phyloP scores from a whole-genome alignment of 345 rosid species.

The Sonneratia caseolaris region DNA sequence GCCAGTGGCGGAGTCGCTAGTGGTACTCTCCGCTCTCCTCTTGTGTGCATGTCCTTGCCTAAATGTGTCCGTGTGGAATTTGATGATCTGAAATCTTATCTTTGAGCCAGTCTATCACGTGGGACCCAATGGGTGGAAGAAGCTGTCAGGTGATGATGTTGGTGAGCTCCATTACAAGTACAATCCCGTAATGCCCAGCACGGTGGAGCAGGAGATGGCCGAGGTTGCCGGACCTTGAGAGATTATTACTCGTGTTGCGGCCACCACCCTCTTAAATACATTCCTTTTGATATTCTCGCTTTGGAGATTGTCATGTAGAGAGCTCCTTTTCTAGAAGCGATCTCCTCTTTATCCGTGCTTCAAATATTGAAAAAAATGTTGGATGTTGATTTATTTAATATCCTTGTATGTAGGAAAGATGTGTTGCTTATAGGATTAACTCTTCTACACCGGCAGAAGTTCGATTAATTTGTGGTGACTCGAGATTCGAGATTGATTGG shows the following conservation, averaged over 20 bases:
- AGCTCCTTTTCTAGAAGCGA: not conserved
- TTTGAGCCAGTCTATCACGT: slow-evolving; percentile 68
- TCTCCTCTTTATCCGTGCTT: not conserved
- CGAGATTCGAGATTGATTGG: not conserved
- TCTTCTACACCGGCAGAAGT: too few species aligned
- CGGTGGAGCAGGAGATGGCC: slow-evolving; percentile 81
- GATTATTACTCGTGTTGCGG: not conserved
- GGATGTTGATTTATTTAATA: not conserved
- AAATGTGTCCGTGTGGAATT: not conserved
- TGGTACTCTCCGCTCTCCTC: slow-evolving; percentile 36
- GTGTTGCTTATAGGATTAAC: too few species aligned
- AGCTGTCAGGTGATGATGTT: slow-evolving; percentile 93
- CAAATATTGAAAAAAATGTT: not conserved
- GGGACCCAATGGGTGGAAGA: slow-evolving; percentile 93
- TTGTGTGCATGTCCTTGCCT: not conserved
- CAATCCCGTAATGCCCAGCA: slow-evolving; percentile 50
- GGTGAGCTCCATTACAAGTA: slow-evolving; percentile 88
- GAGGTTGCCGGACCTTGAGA: slow-evolving; percentile 38
- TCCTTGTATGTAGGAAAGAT: too few species aligned
- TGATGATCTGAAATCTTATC: not conserved
- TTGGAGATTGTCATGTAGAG: not conserved
- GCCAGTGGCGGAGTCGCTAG: slow-evolving; percentile 99
- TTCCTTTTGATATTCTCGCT: not conserved
- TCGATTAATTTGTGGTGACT: not conserved
- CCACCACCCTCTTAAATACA: not conserved